Percentiles rank a stretch among this genome's conserved stretches.
Evolutionary conservation across 345 rosid species (phyloP).

Genomic region (Bruguiera parviflora): DNA sequence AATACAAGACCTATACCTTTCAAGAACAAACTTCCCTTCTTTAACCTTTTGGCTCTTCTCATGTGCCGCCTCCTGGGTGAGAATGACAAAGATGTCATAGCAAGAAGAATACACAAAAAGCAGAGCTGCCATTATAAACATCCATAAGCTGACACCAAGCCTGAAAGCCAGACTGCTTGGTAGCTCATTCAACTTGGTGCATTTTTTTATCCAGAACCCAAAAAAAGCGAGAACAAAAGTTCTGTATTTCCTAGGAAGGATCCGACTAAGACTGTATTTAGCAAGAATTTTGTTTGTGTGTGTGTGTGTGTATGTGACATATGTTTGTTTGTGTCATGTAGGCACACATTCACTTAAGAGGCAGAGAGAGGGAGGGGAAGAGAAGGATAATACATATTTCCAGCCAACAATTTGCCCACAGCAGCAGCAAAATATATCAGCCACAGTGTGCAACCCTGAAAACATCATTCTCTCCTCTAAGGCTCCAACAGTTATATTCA

Average conservation of each 20-base stretch:
- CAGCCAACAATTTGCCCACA: conserved; percentile 91
- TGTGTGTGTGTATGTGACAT: no score
- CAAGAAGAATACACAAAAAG: conserved; percentile 1
- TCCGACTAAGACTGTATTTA: no score
- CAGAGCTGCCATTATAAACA: neutral
- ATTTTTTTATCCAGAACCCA: no score
- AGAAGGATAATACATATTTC: conserved; percentile 65
- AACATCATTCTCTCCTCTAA: conserved; percentile 74
- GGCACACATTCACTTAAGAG: no score
- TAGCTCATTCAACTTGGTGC: no score
- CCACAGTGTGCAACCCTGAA: conserved; percentile 78
- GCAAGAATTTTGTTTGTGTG: neutral
- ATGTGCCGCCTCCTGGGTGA: conserved; percentile 59
- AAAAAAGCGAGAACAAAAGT: no score
- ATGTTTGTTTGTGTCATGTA: no score
- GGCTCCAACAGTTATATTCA: conserved; percentile 61
- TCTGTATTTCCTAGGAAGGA: no score
- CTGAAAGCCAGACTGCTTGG: no score
- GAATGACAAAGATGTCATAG: conserved; percentile 2
- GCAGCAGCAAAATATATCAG: conserved; percentile 81
- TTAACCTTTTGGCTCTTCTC: conserved; percentile 74
- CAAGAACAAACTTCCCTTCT: conserved; percentile 78
- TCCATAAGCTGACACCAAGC: no score
- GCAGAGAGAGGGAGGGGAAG: neutral
- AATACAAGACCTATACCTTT: conserved; percentile 48